These are phyloP conservation scores for Alternaria consortialis DNA, from an alignment of 2,329 filamentous ascomycete species.

Conservation along the genomic window DNA sequence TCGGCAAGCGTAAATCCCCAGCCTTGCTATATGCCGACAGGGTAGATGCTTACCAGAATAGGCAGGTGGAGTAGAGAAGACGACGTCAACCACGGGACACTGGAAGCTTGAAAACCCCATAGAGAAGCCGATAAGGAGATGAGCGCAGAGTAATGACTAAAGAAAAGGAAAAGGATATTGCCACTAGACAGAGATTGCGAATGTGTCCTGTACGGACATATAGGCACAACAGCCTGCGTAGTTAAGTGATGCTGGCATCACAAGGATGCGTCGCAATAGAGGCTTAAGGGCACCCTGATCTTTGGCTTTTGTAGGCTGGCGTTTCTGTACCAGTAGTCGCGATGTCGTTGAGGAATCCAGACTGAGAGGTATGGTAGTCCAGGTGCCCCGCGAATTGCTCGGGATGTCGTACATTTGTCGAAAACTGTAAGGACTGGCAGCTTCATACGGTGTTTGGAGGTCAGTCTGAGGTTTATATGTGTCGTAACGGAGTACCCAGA, in stretches of 20 bases:
- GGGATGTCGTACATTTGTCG: background rate
- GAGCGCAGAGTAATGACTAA: background rate
- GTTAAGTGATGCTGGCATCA: background rate
- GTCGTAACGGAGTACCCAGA: background rate
- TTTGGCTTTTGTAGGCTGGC: background rate
- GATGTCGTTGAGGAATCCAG: background rate
- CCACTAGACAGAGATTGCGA: background rate
- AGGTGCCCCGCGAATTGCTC: background rate
- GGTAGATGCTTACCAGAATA: slow-evolving; percentile 36
- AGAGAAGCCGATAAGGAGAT: background rate
- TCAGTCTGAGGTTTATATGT: background rate
- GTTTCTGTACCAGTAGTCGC: background rate
- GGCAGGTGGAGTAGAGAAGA: slow-evolving; percentile 34
- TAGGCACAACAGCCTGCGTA: background rate
- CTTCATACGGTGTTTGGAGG: background rate
- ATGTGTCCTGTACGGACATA: background rate
- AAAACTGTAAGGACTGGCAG: background rate
- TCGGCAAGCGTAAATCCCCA: slow-evolving; percentile 33
- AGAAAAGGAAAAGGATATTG: background rate
- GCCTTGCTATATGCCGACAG: slow-evolving; percentile 26
- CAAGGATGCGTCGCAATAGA: background rate
- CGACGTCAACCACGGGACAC: slow-evolving; percentile 5
- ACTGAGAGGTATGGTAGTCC: background rate
- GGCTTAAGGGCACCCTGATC: background rate
- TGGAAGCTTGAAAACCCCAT: background rate